Evolutionary conservation across 768 basidiomycete genomes (phyloP).

Genomic region (Lactarius hengduanensis): DNA sequence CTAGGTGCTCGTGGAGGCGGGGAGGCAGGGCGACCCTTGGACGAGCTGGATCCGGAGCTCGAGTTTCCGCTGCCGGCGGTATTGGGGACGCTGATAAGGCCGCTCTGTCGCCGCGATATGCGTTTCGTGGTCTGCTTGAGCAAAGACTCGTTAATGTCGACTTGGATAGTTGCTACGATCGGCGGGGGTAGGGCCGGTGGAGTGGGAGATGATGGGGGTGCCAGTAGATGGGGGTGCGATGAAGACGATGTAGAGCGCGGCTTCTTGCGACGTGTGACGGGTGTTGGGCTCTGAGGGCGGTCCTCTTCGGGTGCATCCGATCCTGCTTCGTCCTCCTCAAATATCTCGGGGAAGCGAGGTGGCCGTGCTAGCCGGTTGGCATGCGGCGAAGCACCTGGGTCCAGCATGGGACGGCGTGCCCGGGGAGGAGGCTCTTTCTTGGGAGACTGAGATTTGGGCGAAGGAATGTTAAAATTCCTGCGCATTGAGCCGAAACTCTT

Average conservation of each 20-base stretch:
- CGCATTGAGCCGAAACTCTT: constrained; percentile 66
- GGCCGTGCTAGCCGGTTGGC: constrained; percentile 58
- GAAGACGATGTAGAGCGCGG: constrained; percentile 38
- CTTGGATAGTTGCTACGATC: constrained; percentile 28
- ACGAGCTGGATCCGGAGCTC: constrained; percentile 36
- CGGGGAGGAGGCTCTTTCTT: constrained; percentile 42
- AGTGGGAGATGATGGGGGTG: constrained; percentile 43
- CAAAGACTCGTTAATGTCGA: constrained; percentile 37
- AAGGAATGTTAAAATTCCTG: constrained; percentile 52
- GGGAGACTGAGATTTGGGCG: constrained; percentile 39
- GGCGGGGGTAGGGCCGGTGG: constrained; percentile 29
- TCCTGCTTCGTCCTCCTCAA: constrained; percentile 62
- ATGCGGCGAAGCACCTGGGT: constrained; percentile 47
- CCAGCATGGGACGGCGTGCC: constrained; percentile 46
- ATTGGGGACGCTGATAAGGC: constrained; percentile 45
- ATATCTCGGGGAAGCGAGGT: constrained; percentile 64
- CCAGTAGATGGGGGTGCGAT: constrained; percentile 49
- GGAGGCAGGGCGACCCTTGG: constrained; percentile 36
- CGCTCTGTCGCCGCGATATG: constrained; percentile 46
- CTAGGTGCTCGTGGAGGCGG: constrained; percentile 57
- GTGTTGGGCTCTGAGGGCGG: constrained; percentile 39
- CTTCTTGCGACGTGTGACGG: constrained; percentile 46
- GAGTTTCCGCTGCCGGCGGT: constrained; percentile 23
- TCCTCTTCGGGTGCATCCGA: constrained; percentile 47
- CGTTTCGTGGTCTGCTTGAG: constrained; percentile 38